These are phyloP conservation scores for Sordariomycetes sp. DNA, from an alignment of 2,329 filamentous ascomycete genomes.

Conservation along the genomic window DNA sequence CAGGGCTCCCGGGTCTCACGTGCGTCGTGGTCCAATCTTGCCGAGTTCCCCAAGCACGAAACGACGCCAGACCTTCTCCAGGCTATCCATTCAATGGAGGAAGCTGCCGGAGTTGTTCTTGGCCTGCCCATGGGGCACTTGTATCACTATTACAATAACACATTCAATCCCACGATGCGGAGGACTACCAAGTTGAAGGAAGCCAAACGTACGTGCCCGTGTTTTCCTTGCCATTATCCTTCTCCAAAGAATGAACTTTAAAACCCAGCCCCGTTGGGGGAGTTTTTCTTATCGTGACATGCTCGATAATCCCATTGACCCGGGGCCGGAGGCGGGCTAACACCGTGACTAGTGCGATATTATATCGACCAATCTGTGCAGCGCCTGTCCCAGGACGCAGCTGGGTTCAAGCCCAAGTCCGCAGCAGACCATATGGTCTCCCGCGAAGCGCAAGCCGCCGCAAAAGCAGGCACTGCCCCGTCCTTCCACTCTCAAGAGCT, in stretches of 20 bases:
- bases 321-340: too few species aligned
- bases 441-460: slow-evolving; percentile 16
- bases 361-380: not conserved
- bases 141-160: not conserved
- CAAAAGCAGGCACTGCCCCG: slow-evolving; percentile 17
- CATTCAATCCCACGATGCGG: not conserved
- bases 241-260: not conserved
- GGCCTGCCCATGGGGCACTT: not conserved
- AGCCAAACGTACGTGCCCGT: not conserved
- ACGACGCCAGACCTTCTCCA: not conserved
- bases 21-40: not conserved
- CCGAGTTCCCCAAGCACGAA: not conserved
- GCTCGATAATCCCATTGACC: too few species aligned
- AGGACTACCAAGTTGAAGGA: not conserved
- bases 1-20: not conserved
- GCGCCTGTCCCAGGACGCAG: not conserved
- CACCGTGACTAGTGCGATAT: not conserved
- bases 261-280: slow-evolving; percentile 4
- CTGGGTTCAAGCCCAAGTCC: not conserved
- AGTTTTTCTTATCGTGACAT: not conserved
- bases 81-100: not conserved
- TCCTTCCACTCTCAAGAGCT: slow-evolving; percentile 18
- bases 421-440: slow-evolving; percentile 18
- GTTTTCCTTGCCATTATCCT: too few species aligned
- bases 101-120: not conserved